These are phyloP conservation scores for Curvularia hawaiiensis DNA, from an alignment of 2,329 filamentous ascomycete genomes.

Conservation along the genomic window DNA sequence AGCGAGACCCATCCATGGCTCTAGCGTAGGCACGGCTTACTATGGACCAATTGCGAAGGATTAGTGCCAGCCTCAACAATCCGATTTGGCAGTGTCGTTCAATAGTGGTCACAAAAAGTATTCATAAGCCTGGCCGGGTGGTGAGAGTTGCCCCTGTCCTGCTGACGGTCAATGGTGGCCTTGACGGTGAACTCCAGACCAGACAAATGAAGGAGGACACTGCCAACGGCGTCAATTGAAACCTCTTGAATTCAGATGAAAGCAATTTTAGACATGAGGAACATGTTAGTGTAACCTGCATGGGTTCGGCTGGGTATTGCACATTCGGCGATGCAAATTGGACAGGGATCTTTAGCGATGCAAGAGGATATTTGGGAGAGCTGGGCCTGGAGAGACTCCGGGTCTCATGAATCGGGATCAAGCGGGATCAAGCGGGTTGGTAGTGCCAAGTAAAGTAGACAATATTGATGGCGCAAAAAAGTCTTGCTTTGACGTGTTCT, in stretches of 20 bases:
- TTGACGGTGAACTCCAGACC: conserved; percentile 18
- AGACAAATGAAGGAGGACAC: conserved; percentile 20
- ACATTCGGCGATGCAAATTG: conserved; percentile 41
- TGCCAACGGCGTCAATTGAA: conserved; percentile 21
- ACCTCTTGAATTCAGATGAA: conserved; percentile 28
- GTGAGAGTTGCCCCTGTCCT: conserved; percentile 6
- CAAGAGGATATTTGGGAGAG: conserved; percentile 43
- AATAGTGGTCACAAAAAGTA: conserved; percentile 11
- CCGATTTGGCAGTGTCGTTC: conserved; percentile 3
- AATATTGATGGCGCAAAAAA: conserved; percentile 44
- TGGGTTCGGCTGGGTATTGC: conserved; percentile 31
- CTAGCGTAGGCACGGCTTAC: conserved; percentile 14
- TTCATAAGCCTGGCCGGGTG: conserved; percentile 7
- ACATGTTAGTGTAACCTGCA: conserved; percentile 33
- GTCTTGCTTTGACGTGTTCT: conserved; percentile 40
- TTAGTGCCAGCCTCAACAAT: neutral
- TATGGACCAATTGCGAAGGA: conserved; percentile 8
- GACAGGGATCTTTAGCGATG: conserved; percentile 42
- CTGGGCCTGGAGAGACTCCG: conserved; percentile 37
- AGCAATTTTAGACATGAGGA: conserved; percentile 21
- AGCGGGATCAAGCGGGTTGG: conserved; percentile 40
- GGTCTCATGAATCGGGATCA: conserved; percentile 41
- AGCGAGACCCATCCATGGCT: conserved; percentile 25
- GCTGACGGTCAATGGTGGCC: conserved; percentile 24
- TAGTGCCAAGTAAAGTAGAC: conserved; percentile 43